Percentiles rank a stretch among this genome's conserved stretches.
phyloP scores from a whole-genome alignment of 2,329 filamentous ascomycete species.

The Akanthomyces uredinophilus region DNA sequence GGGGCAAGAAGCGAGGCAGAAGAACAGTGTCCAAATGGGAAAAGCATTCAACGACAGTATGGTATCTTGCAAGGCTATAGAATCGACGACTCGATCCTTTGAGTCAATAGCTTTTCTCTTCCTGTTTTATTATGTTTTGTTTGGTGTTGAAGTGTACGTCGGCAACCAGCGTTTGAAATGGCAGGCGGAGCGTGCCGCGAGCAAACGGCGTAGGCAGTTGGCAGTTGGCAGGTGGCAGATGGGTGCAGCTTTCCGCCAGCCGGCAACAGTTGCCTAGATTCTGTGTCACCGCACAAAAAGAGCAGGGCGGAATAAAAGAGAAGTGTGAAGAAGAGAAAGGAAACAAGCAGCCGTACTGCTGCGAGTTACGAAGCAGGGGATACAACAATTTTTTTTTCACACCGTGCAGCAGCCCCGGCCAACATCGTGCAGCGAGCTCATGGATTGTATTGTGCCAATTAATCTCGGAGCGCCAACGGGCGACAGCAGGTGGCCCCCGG shows the following conservation, averaged over 20 bases:
- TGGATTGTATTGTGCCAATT: not conserved
- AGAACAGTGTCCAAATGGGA: not conserved
- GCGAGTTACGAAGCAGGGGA: not conserved
- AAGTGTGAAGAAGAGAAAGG: not conserved
- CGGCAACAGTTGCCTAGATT: not conserved
- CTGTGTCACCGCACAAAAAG: not conserved
- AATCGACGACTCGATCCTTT: not conserved
- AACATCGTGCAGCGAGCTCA: not conserved
- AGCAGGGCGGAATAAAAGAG: not conserved
- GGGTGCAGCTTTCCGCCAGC: not conserved
- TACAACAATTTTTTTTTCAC: not conserved
- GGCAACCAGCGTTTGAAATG: not conserved
- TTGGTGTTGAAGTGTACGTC: not conserved
- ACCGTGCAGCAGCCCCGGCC: not conserved
- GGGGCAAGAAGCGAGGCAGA: not conserved
- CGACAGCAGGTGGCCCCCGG: not conserved
- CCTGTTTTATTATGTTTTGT: not conserved
- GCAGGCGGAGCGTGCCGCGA: not conserved
- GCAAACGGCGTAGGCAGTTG: conserved; percentile 2
- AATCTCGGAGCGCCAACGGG: not conserved
- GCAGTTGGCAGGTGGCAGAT: not conserved
- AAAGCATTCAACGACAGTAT: not conserved
- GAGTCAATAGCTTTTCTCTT: not conserved
- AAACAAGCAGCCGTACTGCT: not conserved
- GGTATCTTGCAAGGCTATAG: not conserved